A percentile compares a stretch with the other conserved stretches of the same genome.
phyloP scores from a whole-genome alignment of 257 asterid genomes.

The Capsicum rhomboideum region DNA sequence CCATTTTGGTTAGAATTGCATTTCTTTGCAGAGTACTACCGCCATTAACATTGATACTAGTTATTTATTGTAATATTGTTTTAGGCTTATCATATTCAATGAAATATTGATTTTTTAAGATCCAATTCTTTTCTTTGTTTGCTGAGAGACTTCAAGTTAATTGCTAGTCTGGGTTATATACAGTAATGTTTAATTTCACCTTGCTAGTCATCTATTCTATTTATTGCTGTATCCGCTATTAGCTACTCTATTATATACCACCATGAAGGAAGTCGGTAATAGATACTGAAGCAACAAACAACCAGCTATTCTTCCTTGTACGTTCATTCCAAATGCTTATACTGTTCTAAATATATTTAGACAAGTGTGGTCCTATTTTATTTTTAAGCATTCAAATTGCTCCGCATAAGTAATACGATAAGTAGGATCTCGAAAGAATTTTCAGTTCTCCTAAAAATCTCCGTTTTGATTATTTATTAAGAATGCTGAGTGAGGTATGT shows the following conservation, averaged over 20 bases:
- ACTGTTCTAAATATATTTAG: neutral
- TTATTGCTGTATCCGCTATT: neutral
- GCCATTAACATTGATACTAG: neutral
- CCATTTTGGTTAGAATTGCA: constrained; percentile 1
- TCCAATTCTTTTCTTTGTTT: neutral
- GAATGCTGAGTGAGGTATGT: neutral
- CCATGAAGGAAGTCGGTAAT: neutral
- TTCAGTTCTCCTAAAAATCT: neutral
- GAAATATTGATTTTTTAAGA: neutral
- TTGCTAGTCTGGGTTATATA: neutral
- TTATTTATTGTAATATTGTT: constrained; percentile 1
- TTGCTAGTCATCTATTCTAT: neutral
- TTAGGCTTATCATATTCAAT: neutral
- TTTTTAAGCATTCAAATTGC: neutral
- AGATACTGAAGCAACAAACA: neutral
- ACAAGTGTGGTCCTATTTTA: too few relatives aligned
- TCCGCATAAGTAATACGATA: neutral
- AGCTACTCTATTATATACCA: neutral
- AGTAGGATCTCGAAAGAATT: neutral
- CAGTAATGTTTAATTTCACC: neutral
- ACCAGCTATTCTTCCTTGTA: neutral
- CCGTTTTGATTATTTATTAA: neutral
- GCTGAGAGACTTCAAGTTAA: neutral
- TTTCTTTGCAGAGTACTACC: neutral
- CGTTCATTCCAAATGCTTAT: neutral